Percentiles rank a stretch among this genome's conserved stretches.
phyloP scores from a whole-genome alignment of 768 basidiomycete genomes.

The Auriscalpium vulgare region DNA sequence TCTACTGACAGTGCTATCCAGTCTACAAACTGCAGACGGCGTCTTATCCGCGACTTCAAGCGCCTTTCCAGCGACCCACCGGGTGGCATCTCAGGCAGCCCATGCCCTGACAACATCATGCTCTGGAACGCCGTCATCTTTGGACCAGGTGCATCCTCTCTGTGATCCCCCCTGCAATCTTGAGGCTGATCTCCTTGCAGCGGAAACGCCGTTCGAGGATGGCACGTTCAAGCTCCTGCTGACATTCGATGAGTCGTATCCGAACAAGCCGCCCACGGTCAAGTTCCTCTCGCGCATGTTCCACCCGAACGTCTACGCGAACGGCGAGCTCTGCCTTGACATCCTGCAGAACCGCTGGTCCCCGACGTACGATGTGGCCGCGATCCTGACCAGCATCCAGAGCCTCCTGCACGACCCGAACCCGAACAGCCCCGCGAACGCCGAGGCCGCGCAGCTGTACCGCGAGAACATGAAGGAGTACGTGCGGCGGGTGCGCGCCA shows the following conservation, averaged over 20 bases:
- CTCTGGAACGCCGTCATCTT: slow-evolving; percentile 99
- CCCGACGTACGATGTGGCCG: slow-evolving; percentile 97
- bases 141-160: slow-evolving; percentile 69
- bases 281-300: slow-evolving; percentile 98
- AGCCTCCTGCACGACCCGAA: slow-evolving; percentile 96
- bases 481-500: slow-evolving; percentile 83
- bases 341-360: slow-evolving; percentile 99
- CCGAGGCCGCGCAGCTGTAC: slow-evolving; percentile 94
- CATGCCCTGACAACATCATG: slow-evolving; percentile 98
- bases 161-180: background rate
- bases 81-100: slow-evolving; percentile 92
- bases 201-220: slow-evolving; percentile 98
- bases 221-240: slow-evolving; percentile 96
- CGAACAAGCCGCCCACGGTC: slow-evolving; percentile 96
- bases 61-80: slow-evolving; percentile 91
- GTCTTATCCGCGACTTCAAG: slow-evolving; percentile 98
- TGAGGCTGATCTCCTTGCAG: slow-evolving; percentile 32
- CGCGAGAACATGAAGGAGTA: slow-evolving; percentile 99
- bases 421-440: slow-evolving; percentile 96
- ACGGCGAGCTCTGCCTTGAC: slow-evolving; percentile 96
- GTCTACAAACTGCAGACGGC: slow-evolving; percentile 92
- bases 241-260: slow-evolving; percentile 96
- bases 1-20: slow-evolving; percentile 20
- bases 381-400: slow-evolving; percentile 95
- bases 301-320: slow-evolving; percentile 98